These are phyloP conservation scores for Moesziomyces parantarcticus DNA, from an alignment of 1,284 basidiomycete species.

Conservation along the genomic window DNA sequence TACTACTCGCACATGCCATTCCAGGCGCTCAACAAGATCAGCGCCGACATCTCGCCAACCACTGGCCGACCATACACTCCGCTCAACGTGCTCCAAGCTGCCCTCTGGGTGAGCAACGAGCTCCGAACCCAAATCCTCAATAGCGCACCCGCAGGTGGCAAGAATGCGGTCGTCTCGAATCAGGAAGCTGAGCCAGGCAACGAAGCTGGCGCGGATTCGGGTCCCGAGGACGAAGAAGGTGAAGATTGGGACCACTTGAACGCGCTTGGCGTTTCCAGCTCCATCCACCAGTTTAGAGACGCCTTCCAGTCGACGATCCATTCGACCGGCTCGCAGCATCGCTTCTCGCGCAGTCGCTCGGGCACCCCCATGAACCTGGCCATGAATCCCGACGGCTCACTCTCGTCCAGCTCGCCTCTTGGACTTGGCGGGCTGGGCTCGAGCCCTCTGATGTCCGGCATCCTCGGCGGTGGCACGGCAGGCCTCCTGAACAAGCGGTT, in stretches of 20 bases:
- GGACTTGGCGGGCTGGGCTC: conserved; percentile 44
- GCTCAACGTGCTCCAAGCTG: conserved; percentile 51
- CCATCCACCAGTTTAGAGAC: conserved; percentile 42
- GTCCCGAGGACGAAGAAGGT: conserved; percentile 4
- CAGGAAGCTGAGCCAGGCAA: conserved; percentile 21
- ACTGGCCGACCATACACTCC: conserved; percentile 48
- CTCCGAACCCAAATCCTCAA: conserved; percentile 50
- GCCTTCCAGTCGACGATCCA: conserved; percentile 26
- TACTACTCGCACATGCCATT: conserved; percentile 86
- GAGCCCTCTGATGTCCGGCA: conserved; percentile 41
- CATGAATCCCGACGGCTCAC: conserved; percentile 10
- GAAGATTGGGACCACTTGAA: conserved; percentile 25
- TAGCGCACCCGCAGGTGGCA: conserved; percentile 6
- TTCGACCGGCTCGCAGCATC: conserved; percentile 10
- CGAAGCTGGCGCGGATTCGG: conserved; percentile 8
- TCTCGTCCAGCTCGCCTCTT: conserved; percentile 7
- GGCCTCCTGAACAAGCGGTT: conserved; percentile 69
- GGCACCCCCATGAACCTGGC: conserved; percentile 15
- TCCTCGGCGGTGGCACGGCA: conserved; percentile 24
- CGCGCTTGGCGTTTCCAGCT: conserved; percentile 53
- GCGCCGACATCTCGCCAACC: conserved; percentile 34
- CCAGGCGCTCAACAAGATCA: conserved; percentile 51
- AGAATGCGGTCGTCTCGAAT: neutral
- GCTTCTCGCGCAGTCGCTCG: conserved; percentile 27
- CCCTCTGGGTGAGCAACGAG: conserved; percentile 58